Evolutionary conservation across 78 protist species (phyloP).

Genomic region (Diacronema lutheri): DNA sequence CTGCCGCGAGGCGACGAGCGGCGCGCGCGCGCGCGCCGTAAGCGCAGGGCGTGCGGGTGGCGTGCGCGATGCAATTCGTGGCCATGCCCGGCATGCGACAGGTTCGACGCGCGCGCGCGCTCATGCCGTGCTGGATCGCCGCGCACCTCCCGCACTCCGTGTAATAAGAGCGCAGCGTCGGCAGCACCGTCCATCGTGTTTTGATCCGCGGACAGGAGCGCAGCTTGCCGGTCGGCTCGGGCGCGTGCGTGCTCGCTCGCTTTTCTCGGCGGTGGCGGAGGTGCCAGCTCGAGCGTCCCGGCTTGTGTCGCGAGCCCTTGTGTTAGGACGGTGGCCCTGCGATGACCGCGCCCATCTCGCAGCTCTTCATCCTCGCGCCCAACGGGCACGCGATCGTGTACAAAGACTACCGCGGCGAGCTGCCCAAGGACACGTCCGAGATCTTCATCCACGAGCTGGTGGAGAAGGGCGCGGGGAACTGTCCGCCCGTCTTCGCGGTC

Average conservation of each 20-base stretch:
- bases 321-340: neutral
- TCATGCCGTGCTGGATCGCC: no score
- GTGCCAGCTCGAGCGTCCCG: no score
- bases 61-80: no score
- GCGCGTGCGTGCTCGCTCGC: neutral
- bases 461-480: constrained; percentile 14
- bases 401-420: constrained; percentile 72
- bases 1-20: no score
- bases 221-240: neutral
- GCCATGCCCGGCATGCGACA: neutral
- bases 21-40: no score
- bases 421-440: constrained; percentile 48
- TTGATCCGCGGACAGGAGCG: no score
- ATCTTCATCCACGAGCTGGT: constrained; percentile 68
- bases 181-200: no score
- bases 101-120: no score
- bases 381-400: constrained; percentile 77
- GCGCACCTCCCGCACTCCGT: neutral
- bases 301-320: no score
- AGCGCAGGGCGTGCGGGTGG: no score
- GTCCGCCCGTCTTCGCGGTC: constrained; percentile 41
- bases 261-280: neutral
- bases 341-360: constrained; percentile 55
- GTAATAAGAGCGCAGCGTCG: neutral
- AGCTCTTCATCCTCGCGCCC: constrained; percentile 73